Base-by-base conservation (phyloP, 208 protist species). In the Borovskyia barvae region DNA sequence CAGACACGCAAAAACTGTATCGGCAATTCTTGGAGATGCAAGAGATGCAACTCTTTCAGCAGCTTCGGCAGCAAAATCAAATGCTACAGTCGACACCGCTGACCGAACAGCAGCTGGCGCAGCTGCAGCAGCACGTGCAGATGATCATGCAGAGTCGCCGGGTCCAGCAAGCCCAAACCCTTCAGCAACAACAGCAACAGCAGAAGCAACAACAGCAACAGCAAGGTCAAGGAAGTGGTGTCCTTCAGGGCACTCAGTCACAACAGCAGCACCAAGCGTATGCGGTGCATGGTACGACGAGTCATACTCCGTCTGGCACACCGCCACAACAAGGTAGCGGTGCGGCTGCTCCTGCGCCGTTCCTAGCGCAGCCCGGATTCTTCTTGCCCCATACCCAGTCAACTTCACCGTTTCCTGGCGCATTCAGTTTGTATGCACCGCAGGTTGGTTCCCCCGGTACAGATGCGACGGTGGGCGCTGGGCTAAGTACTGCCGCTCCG, bases 11-110 rank as follows among this genome's bases (percentile, higher is more conserved):
- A 45, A 56, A 64, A 17, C 15, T 43, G 39, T 50, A 63, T 36
- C 40, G 47, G 37, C 59, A 75, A 40, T 65, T 66, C 28, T 49
- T 70, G 40, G 60, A 69, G 57, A 49, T 57, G 33, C 67, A 75
- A 29, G 52, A 73, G 36, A 64, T 64, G 7, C 64, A 77, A 20
- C 53, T 46, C 24, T 39, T 39, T 9, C 39, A 22, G n/a, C 72
- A 68, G 28, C 51, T 56, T 37, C 51, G 50, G 17, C 49, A 50
- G 9, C 69, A 72, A 24, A 28, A 28, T 2, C 52, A 58, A n/a
- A 37, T 30, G 36, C 3, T 22, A 6, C 52, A 58, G 52, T 25
- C 32, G 36, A 28, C 8, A 8, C 52, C 52, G 12, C 52, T 58
- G 30, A 58, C 8, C 25, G 52, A 64, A 14, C 61, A 71, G 29